These are phyloP conservation scores for Thraustochytrium striatum DNA, from an alignment of 352 stramenopile species.

Conservation along the genomic window DNA sequence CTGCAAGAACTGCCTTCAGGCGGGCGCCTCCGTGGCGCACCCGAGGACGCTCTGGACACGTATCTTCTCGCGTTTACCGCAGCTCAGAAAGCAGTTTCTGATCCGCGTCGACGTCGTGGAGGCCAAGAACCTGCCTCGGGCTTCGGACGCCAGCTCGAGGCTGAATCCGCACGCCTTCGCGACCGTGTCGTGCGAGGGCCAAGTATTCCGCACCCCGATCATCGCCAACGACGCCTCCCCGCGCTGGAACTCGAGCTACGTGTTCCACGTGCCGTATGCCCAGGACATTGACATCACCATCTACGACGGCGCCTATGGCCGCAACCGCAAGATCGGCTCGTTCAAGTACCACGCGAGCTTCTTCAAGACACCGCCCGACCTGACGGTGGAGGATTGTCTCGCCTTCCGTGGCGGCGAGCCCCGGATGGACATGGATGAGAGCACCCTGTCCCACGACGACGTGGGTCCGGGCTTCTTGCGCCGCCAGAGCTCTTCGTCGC, in stretches of 20 bases:
- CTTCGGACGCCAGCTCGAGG: not conserved
- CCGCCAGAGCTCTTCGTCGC: too few relatives aligned
- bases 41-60: constrained; percentile 15
- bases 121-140: not conserved
- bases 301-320: constrained; percentile 11
- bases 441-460: too few relatives aligned
- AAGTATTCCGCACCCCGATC: constrained; percentile 23
- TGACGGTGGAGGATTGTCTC: not conserved
- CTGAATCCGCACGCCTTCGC: not conserved
- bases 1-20: not conserved
- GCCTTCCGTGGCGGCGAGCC: not conserved
- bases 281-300: constrained; percentile 8
- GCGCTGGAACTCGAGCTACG: not conserved
- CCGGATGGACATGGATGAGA: too few relatives aligned
- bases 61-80: not conserved
- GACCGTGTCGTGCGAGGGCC: constrained; percentile 10
- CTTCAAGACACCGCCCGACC: not conserved
- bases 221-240: not conserved
- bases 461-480: too few relatives aligned
- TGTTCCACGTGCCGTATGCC: not conserved
- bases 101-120: constrained; percentile 20
- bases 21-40: not conserved
- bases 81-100: constrained; percentile 2
- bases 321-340: constrained; percentile 4
- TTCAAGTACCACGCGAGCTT: not conserved